phyloP scores from a whole-genome alignment of 495 filamentous ascomycete species.

The Penicillium goetzii region DNA sequence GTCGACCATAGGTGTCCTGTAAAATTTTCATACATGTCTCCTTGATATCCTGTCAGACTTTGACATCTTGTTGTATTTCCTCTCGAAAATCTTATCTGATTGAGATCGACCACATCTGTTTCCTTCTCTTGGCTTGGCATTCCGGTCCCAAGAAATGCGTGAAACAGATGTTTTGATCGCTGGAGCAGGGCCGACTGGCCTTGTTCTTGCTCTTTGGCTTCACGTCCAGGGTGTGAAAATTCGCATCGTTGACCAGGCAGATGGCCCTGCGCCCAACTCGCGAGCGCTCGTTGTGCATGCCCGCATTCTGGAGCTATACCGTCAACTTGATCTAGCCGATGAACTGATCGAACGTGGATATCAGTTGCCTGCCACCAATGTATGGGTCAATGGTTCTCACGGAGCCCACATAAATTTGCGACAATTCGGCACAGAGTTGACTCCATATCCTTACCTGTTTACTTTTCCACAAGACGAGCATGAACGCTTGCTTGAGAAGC shows the following conservation, averaged over 20 bases:
- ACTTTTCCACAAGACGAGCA: slow-evolving; percentile 41
- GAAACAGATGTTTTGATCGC: slow-evolving; percentile 43
- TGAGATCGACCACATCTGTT: not conserved
- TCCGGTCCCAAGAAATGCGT: slow-evolving; percentile 9
- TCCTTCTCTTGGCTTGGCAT: not conserved
- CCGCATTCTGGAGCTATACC: slow-evolving; percentile 48
- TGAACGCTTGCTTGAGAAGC: slow-evolving; percentile 40
- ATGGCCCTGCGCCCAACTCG: slow-evolving; percentile 33
- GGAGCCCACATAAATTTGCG: slow-evolving; percentile 28
- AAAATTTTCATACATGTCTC: not conserved
- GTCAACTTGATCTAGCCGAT: slow-evolving; percentile 42
- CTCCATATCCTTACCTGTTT: slow-evolving; percentile 41
- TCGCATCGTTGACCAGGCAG: slow-evolving; percentile 42
- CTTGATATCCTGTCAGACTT: not conserved
- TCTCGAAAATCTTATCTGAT: not conserved
- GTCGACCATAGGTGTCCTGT: not conserved
- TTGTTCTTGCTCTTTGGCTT: slow-evolving; percentile 47
- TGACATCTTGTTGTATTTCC: not conserved
- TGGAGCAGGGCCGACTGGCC: slow-evolving; percentile 48
- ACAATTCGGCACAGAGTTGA: slow-evolving; percentile 34
- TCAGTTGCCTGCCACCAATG: slow-evolving; percentile 39
- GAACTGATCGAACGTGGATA: slow-evolving; percentile 36
- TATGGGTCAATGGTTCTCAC: slow-evolving; percentile 38
- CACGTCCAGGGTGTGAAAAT: slow-evolving; percentile 37
- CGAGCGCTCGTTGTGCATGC: slow-evolving; percentile 46